Percentiles rank a stretch among this genome's conserved stretches.
These are phyloP conservation scores for Alternaria angustiovoidea DNA, from an alignment of 2,329 filamentous ascomycete genomes.

Conservation along the genomic window DNA sequence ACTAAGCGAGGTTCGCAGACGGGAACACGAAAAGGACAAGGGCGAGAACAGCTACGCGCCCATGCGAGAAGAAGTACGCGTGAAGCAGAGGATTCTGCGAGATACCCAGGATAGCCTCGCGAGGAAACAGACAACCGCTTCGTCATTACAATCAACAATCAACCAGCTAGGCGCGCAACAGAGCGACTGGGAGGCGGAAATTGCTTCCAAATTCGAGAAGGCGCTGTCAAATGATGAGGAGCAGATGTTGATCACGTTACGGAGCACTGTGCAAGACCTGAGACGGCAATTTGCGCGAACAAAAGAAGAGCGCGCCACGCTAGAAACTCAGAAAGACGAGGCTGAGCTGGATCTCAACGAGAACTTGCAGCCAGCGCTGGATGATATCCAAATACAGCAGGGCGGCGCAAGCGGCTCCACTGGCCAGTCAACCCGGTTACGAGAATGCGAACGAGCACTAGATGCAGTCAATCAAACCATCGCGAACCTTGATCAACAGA, in stretches of 20 bases:
- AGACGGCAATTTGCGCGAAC: constrained; percentile 79
- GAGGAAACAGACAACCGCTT: constrained; percentile 68
- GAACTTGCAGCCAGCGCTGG: constrained; percentile 84
- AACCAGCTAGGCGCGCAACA: constrained; percentile 73
- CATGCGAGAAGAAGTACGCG: constrained; percentile 76
- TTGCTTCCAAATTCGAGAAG: constrained; percentile 91
- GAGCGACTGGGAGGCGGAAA: constrained; percentile 78
- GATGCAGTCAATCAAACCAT: constrained; percentile 76
- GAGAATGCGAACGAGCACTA: constrained; percentile 81
- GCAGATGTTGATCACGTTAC: constrained; percentile 75
- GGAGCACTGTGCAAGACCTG: constrained; percentile 73
- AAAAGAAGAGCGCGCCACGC: constrained; percentile 74
- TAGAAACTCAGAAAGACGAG: constrained; percentile 81
- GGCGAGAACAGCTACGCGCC: constrained; percentile 85
- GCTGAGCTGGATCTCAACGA: constrained; percentile 89
- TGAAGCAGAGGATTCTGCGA: constrained; percentile 77
- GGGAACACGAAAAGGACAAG: constrained; percentile 79
- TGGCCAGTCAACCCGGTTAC: constrained; percentile 65
- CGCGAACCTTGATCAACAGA: constrained; percentile 71
- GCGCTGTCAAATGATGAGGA: constrained; percentile 85
- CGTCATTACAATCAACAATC: constrained; percentile 71
- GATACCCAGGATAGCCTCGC: constrained; percentile 78
- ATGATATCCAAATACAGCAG: constrained; percentile 68
- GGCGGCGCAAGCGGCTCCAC: constrained; percentile 64
- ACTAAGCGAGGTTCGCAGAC: constrained; percentile 82